These are phyloP conservation scores for Mortierella sp. DNA, from an alignment of 371 early-diverging fungal species.

Conservation along the genomic window DNA sequence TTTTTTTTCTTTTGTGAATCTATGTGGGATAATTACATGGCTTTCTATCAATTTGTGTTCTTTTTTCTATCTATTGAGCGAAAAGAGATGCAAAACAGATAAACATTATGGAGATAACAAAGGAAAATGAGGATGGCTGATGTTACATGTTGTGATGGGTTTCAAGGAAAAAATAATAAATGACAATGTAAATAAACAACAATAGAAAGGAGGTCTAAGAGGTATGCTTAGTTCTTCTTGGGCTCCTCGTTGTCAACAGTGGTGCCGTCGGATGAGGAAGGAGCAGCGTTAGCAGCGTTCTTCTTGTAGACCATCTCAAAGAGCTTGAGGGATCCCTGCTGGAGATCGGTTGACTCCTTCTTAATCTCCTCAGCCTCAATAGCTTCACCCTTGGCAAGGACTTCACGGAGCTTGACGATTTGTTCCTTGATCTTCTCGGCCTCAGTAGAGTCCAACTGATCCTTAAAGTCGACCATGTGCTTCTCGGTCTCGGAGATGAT, in stretches of 20 bases:
- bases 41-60: constrained; percentile 4
- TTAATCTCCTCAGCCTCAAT: constrained; percentile 78
- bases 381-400: constrained; percentile 74
- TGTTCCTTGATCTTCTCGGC: constrained; percentile 84
- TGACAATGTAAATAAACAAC: constrained; percentile 3
- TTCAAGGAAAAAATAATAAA: constrained; percentile 8
- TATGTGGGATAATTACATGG: constrained; percentile 18
- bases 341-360: constrained; percentile 85
- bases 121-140: constrained; percentile 12
- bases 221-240: constrained; percentile 62
- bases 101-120: constrained; percentile 19
- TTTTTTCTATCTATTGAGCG: constrained; percentile 2
- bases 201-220: constrained; percentile 11
- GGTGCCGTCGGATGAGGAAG: constrained; percentile 58
- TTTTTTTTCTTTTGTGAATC: constrained; percentile 9
- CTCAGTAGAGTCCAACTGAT: constrained; percentile 89
- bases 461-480: constrained; percentile 94
- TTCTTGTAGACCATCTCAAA: constrained; percentile 98
- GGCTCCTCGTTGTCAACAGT: constrained; percentile 57
- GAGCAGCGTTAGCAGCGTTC: constrained; percentile 52
- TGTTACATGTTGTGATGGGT: constrained; percentile 30
- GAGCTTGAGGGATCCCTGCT: constrained; percentile 91
- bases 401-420: constrained; percentile 82
- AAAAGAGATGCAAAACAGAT: constrained; percentile 11
- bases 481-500: constrained; percentile 94